Evolutionary conservation across 2,329 filamentous ascomycete species (phyloP).

Genomic region (Pseudopyrenochaeta lycopersici): DNA sequence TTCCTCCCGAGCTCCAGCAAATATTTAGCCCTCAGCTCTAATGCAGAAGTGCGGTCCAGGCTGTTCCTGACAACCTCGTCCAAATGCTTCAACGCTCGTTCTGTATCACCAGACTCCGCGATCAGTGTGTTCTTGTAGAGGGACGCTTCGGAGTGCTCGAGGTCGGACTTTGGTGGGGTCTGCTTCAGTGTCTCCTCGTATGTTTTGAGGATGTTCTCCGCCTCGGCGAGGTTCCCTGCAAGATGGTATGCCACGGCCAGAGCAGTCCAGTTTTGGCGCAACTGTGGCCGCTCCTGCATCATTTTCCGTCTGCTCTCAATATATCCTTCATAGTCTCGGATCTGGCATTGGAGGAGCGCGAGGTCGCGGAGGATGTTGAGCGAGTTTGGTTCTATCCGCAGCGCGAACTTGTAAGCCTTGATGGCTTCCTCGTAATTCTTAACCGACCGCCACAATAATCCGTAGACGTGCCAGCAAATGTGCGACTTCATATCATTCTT

Average conservation of each 20-base stretch:
- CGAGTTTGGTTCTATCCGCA: constrained; percentile 92
- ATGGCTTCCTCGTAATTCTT: constrained; percentile 99
- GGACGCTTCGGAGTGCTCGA: constrained; percentile 92
- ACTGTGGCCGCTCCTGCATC: constrained; percentile 80
- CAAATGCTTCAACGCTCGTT: constrained; percentile 86
- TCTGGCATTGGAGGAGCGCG: constrained; percentile 92
- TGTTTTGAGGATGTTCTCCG: constrained; percentile 88
- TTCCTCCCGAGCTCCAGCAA: constrained; percentile 78
- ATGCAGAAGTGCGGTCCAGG: constrained; percentile 82
- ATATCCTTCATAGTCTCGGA: constrained; percentile 94
- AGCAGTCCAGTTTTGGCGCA: constrained; percentile 97
- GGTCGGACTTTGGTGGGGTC: constrained; percentile 77
- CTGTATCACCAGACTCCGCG: constrained; percentile 83
- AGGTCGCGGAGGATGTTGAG: constrained; percentile 93
- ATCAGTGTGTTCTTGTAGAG: constrained; percentile 97
- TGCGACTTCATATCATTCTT: constrained; percentile 99
- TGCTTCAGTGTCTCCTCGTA: constrained; percentile 94
- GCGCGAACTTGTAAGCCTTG: constrained; percentile 97
- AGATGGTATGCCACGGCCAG: constrained; percentile 93
- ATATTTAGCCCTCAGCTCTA: constrained; percentile 89
- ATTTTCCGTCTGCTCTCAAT: constrained; percentile 88
- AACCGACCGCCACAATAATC: constrained; percentile 86
- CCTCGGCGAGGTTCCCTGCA: constrained; percentile 82
- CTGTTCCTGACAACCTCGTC: constrained; percentile 79
- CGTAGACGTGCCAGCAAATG: constrained; percentile 99